Evolutionary conservation across 2,329 filamentous ascomycete species (phyloP).

Genomic region (Cladophialophora yegresii): DNA sequence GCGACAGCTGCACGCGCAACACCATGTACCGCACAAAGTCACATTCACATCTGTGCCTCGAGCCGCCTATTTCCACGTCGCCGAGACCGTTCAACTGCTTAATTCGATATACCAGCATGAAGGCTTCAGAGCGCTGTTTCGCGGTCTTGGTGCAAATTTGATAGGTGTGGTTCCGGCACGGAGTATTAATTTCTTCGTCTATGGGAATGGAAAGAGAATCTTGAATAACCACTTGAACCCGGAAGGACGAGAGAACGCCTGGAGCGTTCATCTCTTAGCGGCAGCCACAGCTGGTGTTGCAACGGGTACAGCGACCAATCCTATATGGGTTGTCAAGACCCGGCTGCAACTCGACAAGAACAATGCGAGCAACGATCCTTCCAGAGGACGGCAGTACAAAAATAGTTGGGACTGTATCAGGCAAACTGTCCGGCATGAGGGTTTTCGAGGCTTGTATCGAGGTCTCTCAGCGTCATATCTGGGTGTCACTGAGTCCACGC

Average conservation of each 20-base stretch:
- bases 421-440: constrained; percentile 79
- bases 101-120: constrained; percentile 76
- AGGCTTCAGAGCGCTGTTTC: constrained; percentile 86
- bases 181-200: constrained; percentile 91
- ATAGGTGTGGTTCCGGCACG: constrained; percentile 86
- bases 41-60: constrained; percentile 64
- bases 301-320: constrained; percentile 89
- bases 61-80: constrained; percentile 71
- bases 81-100: constrained; percentile 84
- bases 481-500: constrained; percentile 82
- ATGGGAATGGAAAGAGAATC: constrained; percentile 85
- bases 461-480: constrained; percentile 90
- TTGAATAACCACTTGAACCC: constrained; percentile 71
- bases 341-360: constrained; percentile 89
- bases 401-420: constrained; percentile 86
- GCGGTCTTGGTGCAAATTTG: constrained; percentile 86
- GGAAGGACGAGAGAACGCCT: constrained; percentile 52
- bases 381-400: constrained; percentile 68
- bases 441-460: constrained; percentile 79
- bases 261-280: constrained; percentile 70
- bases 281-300: constrained; percentile 77
- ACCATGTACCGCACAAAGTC: constrained; percentile 55
- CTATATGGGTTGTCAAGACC: constrained; percentile 96
- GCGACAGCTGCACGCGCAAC: constrained; percentile 64
- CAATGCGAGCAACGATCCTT: constrained; percentile 60